Percentiles rank a stretch among this genome's conserved stretches.
Evolutionary conservation across 768 basidiomycete genomes (phyloP).

Genomic region (Xanthoconium purpureum): DNA sequence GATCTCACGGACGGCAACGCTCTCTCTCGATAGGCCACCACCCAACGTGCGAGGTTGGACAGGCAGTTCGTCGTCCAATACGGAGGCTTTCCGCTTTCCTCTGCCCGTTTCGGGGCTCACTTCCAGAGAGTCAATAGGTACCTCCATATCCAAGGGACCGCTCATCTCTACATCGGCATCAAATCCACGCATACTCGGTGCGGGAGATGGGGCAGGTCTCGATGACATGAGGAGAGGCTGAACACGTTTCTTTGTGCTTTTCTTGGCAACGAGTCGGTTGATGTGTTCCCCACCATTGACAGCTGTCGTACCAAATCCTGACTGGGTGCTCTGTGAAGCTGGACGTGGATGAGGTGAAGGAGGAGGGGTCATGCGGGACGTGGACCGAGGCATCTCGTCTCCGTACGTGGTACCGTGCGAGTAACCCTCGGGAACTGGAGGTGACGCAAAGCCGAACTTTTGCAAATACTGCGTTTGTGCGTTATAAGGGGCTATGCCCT

Average conservation of each 20-base stretch:
- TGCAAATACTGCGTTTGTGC: slow-evolving; percentile 78
- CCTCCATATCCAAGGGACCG: slow-evolving; percentile 49
- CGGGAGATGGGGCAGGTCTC: slow-evolving; percentile 47
- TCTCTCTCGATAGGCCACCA: slow-evolving; percentile 56
- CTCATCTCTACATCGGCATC: slow-evolving; percentile 42
- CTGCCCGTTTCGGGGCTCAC: slow-evolving; percentile 39
- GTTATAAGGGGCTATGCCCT: slow-evolving; percentile 71
- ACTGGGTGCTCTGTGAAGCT: slow-evolving; percentile 33
- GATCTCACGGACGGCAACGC: slow-evolving; percentile 56
- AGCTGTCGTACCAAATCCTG: slow-evolving; percentile 40
- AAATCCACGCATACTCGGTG: slow-evolving; percentile 49
- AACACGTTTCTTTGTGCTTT: slow-evolving; percentile 67
- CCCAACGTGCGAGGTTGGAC: slow-evolving; percentile 59
- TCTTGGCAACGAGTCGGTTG: slow-evolving; percentile 73
- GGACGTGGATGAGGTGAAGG: slow-evolving; percentile 41
- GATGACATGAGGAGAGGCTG: slow-evolving; percentile 41
- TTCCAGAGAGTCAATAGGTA: slow-evolving; percentile 54
- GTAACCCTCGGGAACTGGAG: slow-evolving; percentile 68
- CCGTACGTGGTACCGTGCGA: slow-evolving; percentile 45
- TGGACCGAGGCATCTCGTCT: slow-evolving; percentile 20
- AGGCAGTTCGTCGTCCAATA: slow-evolving; percentile 38
- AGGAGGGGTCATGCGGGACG: slow-evolving; percentile 44
- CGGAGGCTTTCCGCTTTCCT: slow-evolving; percentile 53
- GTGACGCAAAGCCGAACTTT: slow-evolving; percentile 72
- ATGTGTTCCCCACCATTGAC: slow-evolving; percentile 55